Conservation (phyloP, 202 grass and related monocot genomes). For the Dendrocalamus latiflorus region DNA sequence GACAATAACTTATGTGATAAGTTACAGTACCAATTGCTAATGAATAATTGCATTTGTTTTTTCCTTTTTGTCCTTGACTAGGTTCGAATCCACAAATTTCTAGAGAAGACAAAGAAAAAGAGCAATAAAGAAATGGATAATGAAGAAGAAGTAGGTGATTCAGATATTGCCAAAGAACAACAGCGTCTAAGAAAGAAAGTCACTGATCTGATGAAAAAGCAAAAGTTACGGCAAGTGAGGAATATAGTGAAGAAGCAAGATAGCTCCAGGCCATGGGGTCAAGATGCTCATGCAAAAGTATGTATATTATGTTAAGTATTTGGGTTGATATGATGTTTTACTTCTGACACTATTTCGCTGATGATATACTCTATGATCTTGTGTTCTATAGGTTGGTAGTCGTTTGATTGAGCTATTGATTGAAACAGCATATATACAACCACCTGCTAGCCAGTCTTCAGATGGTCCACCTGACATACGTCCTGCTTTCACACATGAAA, state of each 20-base stretch:
- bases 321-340: conserved; percentile 3
- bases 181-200: conserved; percentile 85
- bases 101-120: conserved; percentile 85
- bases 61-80: conserved; percentile 28
- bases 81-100: conserved; percentile 86
- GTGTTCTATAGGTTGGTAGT: conserved; percentile 76
- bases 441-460: conserved; percentile 65
- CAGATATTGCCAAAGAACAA: conserved; percentile 42
- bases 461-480: conserved; percentile 90
- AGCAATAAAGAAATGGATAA: conserved; percentile 46
- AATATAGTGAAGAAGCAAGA: conserved; percentile 71
- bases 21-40: neutral
- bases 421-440: conserved; percentile 91
- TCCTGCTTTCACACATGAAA: conserved; percentile 82
- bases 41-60: neutral
- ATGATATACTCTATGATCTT: neutral
- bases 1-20: neutral
- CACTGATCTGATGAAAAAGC: conserved; percentile 81
- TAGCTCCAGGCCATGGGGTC: conserved; percentile 78
- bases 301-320: conserved; percentile 18
- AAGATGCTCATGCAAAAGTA: conserved; percentile 91
- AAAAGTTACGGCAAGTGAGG: conserved; percentile 60
- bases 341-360: conserved; percentile 3
- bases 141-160: conserved; percentile 47
- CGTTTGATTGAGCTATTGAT: conserved; percentile 89